phyloP scores from a whole-genome alignment of 129 eudicot species.

The Chrysanthemum makinoi region DNA sequence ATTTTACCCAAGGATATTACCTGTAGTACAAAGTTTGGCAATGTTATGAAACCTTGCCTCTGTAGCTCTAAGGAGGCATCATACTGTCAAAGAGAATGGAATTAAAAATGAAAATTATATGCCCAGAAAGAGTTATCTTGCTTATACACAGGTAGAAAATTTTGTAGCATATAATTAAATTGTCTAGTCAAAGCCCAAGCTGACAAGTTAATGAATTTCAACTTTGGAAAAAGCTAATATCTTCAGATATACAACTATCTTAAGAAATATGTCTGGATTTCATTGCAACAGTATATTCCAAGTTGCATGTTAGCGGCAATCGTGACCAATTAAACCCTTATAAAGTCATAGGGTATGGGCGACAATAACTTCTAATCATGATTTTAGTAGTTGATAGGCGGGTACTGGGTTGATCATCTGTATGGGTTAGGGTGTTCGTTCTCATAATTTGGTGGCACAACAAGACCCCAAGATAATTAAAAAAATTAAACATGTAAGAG shows the following conservation, averaged over 20 bases:
- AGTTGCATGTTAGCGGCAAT: too few relatives aligned
- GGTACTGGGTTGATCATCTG: too few relatives aligned
- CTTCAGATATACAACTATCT: neutral
- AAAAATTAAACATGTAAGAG: too few relatives aligned
- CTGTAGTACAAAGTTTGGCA: conserved; percentile 75
- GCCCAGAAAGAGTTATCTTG: conserved; percentile 8
- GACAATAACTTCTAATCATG: too few relatives aligned
- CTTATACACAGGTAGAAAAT: neutral
- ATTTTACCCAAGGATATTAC: conserved; percentile 32
- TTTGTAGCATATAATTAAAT: neutral
- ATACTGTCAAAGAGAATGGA: conserved; percentile 48
- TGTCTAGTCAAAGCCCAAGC: neutral
- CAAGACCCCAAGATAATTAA: too few relatives aligned
- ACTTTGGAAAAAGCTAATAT: neutral
- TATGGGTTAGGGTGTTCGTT: too few relatives aligned
- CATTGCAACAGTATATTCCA: too few relatives aligned
- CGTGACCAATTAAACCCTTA: too few relatives aligned
- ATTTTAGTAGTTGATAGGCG: too few relatives aligned
- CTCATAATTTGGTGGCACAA: neutral
- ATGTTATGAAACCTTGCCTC: conserved; percentile 72
- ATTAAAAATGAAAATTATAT: neutral
- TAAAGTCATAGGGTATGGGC: too few relatives aligned
- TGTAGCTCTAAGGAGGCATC: conserved; percentile 90
- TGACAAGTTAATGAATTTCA: conserved; percentile 4
- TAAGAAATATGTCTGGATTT: too few relatives aligned